Base-by-base conservation (phyloP, 345 rosid genomes). In the Boechera divaricarpa region DNA sequence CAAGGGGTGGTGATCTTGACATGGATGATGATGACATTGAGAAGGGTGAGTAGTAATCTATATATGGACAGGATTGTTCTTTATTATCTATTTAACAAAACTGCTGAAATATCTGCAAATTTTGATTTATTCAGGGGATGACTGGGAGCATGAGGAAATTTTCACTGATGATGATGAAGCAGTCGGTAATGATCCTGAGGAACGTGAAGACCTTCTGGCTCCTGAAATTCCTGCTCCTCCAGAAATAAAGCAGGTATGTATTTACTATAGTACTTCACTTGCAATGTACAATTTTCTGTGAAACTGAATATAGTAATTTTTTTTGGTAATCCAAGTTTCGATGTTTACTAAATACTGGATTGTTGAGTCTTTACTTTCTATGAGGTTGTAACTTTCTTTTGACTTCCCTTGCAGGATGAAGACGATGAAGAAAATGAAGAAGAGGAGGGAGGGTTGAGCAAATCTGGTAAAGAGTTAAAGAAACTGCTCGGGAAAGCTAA, bases 101-200 rank as follows among this genome's bases (percentile, higher is more conserved):
- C 13, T 74, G 56, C 3, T 48, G 54, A 48, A 36, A 36, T 7
- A 7, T 33, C 32, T 29, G 54, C 49, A n/a, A 2, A 16, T 16
- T 26, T 29, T 56, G 6, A 15, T 49, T 75, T 49, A 48, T 67
- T 54, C 75, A 92, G 99, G 99, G 69, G 99, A 91, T 86, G 99
- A 95, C 69, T 92, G 99, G 97, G 99, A 95, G 85, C 99, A 95
- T 70, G 99, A 95, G 80, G 99, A 95, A 61, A 92, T 91, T 72
- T 92, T 95, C 83, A 95, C 97, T 1, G 99, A 95, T 86, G 98
- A 95, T 84, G 99, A 95, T 77, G 99, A 95, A 84, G 94, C 97
- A 54, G 97, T 92, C 60, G 99, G 89, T 60, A 90, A 81, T 82
- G 93, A 91, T 79, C 96, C 91, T 9, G 96, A 89, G 82, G 98